phyloP scores from a whole-genome alignment of 2,329 filamentous ascomycete species.

The Botrytis hyacinthi region DNA sequence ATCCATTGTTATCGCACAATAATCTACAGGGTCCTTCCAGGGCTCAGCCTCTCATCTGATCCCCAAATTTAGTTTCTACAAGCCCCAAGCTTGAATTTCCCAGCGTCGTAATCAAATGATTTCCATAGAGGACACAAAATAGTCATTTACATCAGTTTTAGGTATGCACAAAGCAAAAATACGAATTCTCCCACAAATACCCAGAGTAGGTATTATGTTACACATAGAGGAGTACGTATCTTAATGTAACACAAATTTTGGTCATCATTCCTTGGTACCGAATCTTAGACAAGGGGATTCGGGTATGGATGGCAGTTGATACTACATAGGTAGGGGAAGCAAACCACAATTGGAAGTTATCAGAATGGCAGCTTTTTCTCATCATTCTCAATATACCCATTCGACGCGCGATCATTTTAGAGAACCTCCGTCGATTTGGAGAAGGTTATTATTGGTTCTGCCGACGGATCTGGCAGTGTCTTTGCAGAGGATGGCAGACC shows the following conservation, averaged over 20 bases:
- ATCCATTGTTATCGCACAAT: conserved; percentile 5
- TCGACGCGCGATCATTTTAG: conserved; percentile 33
- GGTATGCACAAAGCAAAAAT: background rate
- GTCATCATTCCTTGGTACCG: conserved; percentile 5
- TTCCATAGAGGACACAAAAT: background rate
- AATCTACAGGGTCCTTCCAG: background rate
- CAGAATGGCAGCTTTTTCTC: conserved; percentile 28
- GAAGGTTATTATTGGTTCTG: conserved; percentile 31
- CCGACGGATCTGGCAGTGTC: conserved; percentile 29
- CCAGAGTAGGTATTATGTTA: background rate
- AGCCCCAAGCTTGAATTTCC: background rate
- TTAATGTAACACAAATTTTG: background rate
- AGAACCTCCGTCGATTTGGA: conserved; percentile 33
- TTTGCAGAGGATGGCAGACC: conserved; percentile 32
- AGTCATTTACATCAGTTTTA: background rate
- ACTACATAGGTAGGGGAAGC: background rate
- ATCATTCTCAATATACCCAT: conserved; percentile 28
- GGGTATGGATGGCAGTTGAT: conserved; percentile 13
- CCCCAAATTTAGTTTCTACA: background rate
- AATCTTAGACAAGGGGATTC: background rate
- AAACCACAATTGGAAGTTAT: background rate
- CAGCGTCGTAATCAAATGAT: conserved; percentile 13
- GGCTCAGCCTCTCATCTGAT: background rate
- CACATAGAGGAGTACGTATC: background rate
- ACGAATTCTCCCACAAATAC: background rate